Conservation (phyloP, 1,139 yeast genomes). For the Pneumocystis jirovecii region DNA sequence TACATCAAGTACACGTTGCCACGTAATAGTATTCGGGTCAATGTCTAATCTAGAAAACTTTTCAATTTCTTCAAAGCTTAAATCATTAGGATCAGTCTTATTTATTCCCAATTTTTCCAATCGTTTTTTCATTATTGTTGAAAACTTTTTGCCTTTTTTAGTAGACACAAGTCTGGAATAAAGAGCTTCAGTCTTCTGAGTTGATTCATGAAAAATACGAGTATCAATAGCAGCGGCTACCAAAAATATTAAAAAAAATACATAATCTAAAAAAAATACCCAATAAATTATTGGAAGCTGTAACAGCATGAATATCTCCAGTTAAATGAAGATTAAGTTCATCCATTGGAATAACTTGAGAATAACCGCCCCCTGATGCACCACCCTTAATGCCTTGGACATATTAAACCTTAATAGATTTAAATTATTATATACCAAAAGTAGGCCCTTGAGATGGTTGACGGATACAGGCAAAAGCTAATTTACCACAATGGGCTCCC, state of each 20-base stretch:
- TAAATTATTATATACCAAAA: conserved; percentile 78
- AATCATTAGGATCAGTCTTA: conserved; percentile 66
- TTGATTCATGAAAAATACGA: conserved; percentile 88
- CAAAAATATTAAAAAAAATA: not conserved
- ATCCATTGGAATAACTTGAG: conserved; percentile 98
- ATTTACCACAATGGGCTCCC: conserved; percentile 78
- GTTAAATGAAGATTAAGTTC: conserved; percentile 97
- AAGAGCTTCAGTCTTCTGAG: conserved; percentile 81
- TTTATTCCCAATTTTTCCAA: conserved; percentile 65
- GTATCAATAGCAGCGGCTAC: conserved; percentile 93
- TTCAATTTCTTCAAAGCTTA: conserved; percentile 64
- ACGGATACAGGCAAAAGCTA: conserved; percentile 88
- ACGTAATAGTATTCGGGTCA: conserved; percentile 84
- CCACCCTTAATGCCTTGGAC: conserved; percentile 29
- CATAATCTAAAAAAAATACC: not conserved
- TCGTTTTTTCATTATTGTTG: conserved; percentile 65
- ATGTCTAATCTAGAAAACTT: conserved; percentile 76
- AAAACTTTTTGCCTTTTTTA: conserved; percentile 65
- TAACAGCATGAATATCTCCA: conserved; percentile 94
- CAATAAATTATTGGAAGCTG: conserved; percentile 85
- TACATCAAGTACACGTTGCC: conserved; percentile 94
- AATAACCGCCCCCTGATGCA: conserved; percentile 98
- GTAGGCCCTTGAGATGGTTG: conserved; percentile 99
- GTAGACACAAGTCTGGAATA: conserved; percentile 79
- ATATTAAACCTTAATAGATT: not conserved